Conservation (phyloP, 345 rosid species). For the Syzygium aqueum region DNA sequence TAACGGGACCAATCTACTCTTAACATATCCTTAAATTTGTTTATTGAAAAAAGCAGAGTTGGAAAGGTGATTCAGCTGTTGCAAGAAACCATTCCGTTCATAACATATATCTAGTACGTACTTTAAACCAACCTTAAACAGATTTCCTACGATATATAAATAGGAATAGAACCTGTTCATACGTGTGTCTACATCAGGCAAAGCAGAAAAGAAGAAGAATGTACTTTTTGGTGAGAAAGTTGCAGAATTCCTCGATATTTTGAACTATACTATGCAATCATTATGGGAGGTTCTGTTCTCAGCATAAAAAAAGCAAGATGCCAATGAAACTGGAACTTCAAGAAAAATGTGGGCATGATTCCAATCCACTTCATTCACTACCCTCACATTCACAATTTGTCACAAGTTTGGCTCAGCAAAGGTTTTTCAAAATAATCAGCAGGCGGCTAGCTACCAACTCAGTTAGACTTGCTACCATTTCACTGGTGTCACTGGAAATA, state of each 20-base stretch:
- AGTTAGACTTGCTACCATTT: not conserved
- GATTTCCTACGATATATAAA: not conserved
- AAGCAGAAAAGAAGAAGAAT: not conserved
- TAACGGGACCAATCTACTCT: not conserved
- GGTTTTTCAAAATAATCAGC: no score
- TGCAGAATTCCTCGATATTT: not conserved
- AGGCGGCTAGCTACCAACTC: not conserved
- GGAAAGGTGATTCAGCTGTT: not conserved
- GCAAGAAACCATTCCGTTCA: not conserved
- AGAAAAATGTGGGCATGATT: not conserved
- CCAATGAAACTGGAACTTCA: not conserved
- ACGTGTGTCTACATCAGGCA: not conserved
- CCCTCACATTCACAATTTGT: no score
- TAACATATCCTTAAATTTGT: not conserved
- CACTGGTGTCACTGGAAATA: not conserved
- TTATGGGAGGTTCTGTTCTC: not conserved
- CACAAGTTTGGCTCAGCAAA: no score
- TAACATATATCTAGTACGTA: not conserved
- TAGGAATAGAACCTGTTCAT: not conserved
- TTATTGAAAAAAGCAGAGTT: not conserved
- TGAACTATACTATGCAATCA: not conserved
- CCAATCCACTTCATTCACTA: no score
- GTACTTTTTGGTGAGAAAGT: not conserved
- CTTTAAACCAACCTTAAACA: not conserved
- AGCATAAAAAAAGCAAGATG: not conserved